Evolutionary conservation across 352 stramenopile genomes (phyloP).

Genomic region (Phytophthora brassicae): DNA sequence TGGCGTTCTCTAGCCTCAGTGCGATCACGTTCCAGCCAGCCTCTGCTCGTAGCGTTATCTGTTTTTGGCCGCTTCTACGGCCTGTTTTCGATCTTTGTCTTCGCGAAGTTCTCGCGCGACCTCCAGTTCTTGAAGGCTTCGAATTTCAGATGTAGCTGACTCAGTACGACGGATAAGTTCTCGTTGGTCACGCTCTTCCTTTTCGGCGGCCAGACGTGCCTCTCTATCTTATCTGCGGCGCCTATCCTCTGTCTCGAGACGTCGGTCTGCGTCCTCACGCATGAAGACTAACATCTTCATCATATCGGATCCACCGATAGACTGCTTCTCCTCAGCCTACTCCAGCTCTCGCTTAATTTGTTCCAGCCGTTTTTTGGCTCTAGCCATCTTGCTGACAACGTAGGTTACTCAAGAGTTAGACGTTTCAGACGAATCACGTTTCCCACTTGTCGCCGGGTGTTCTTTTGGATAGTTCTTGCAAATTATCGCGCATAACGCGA

Average conservation of each 20-base stretch:
- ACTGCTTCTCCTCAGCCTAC: not conserved
- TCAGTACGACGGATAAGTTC: not conserved
- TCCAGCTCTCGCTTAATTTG: not conserved
- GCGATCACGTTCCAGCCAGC: no score
- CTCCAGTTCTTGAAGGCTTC: no score
- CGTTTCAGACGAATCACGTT: no score
- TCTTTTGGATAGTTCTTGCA: no score
- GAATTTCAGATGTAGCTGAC: no score
- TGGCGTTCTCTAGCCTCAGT: no score
- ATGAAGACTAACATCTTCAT: not conserved
- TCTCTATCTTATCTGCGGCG: not conserved
- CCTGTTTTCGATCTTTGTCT: not conserved
- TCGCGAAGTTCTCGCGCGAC: no score
- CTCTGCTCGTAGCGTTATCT: no score
- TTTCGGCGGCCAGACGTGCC: not conserved
- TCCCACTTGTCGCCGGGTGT: no score
- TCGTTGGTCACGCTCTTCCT: not conserved
- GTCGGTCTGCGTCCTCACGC: not conserved
- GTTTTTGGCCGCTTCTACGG: no score
- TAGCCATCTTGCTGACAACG: not conserved
- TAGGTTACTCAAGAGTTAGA: no score
- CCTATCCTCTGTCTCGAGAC: not conserved
- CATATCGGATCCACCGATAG: not conserved
- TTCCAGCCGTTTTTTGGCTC: not conserved
- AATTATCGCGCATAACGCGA: no score